Evolutionary conservation across 805 yeast genomes (phyloP), one percentile per base, ranked within the genome.

Genomic region (Suhomyces sp.): DNA sequence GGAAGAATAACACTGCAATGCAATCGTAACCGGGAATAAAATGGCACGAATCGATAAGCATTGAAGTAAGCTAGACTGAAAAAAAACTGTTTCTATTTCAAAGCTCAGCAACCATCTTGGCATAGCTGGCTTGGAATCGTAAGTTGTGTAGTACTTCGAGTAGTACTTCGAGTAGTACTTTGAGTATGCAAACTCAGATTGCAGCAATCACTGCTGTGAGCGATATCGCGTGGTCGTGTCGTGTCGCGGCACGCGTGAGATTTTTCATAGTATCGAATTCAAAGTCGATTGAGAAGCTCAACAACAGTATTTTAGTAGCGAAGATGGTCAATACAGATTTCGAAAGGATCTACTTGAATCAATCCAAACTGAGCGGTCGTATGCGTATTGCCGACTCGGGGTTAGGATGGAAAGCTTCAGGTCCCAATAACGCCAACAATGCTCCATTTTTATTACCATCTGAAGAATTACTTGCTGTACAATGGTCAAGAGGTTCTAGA

Each of bases 351-450:
- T 92, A 90, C 68, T 76, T 90, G 68, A 92, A 94, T 70, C 96
- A 88, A 69, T 88, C 96, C 51, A 84, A 84, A 60, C 77, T 80
- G 40, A 81, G 83, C 46, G 99, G 99, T 23, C 86, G 96, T 61
- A 86, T 93, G 80, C 90, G 99, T 72, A 83, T 94, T 57, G 97
- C 97, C 12, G 94, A 88, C 57, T 85, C 96, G n/a, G 99, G 99
- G 48, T 79, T 94, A 27, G 99, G 99, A 46, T 94, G 99, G 99
- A 93, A 93, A 66, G 86, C 86, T 0, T 73, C 84, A 2, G 76
- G 76, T 26, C 67, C 81, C 15, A 70, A 79, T 23, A 57, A 57
- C 27, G 73, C 79, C 40, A 59, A 52, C 53, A 77, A 82, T 10
- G 83, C 82, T 47, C 97, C 97, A n/a, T 90, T 90, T 60, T 75